These are phyloP conservation scores for Lepiota brunneoincarnata DNA, from an alignment of 768 basidiomycete genomes.

Conservation along the genomic window DNA sequence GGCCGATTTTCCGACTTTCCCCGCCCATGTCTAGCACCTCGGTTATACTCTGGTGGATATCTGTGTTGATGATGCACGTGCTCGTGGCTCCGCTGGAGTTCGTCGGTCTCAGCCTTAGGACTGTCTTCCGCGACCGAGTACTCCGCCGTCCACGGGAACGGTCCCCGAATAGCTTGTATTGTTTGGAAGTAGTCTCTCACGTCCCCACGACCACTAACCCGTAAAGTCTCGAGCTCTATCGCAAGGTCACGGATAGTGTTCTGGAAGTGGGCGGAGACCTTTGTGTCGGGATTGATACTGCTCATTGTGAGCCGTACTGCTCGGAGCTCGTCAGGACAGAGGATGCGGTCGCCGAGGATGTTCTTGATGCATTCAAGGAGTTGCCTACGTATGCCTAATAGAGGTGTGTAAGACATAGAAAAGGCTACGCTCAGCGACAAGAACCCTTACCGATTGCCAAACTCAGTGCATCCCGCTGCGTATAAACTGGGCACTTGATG, in stretches of 20 bases:
- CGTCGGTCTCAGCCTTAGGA: background rate
- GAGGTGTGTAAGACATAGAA: background rate
- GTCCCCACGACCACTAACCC: background rate
- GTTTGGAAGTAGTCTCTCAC: background rate
- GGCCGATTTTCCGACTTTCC: background rate
- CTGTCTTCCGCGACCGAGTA: background rate
- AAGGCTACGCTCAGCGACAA: background rate
- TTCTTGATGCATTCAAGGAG: slow-evolving; percentile 4
- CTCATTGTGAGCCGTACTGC: background rate
- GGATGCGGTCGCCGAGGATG: background rate
- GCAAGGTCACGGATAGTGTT: background rate
- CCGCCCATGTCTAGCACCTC: too few species aligned
- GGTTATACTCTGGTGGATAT: background rate
- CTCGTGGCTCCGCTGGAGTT: background rate
- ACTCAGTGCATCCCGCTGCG: background rate
- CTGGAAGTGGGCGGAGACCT: background rate
- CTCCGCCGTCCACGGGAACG: background rate
- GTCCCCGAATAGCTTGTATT: background rate
- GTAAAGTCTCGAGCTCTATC: background rate
- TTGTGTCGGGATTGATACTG: background rate
- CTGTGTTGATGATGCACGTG: background rate
- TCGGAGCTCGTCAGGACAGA: background rate
- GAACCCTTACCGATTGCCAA: background rate
- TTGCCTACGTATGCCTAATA: background rate
- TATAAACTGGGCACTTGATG: background rate